Base-by-base conservation (phyloP, 805 yeast species). In the Candida odintsovae region DNA sequence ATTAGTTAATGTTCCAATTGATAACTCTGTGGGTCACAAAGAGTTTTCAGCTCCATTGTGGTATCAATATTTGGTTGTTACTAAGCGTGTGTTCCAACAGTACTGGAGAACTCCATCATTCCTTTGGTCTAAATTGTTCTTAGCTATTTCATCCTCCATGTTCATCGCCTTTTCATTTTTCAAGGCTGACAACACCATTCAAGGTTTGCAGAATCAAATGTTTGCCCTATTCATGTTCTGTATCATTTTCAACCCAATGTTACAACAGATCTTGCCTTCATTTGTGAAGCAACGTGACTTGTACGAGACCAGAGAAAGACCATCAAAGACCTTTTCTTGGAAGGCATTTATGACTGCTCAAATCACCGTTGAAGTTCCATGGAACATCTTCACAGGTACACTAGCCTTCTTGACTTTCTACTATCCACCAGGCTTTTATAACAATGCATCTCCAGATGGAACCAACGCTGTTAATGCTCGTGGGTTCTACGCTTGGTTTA, bases 151-250 rank as follows among this genome's bases (percentile, higher is more conserved):
- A 40, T 66, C 86, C 42, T 69, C 82, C n/a, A 55, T 85, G 26
- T 83, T 84, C 69, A 81, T 82, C 59, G 90, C 90, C 45, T 84
- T 84, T 64, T 75, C 89, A 3, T 83, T 84, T 66, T 87, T 77
- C 71, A 82, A 80, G 50, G 86, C 92, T 21, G 70, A 71, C 49
- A 75, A 71, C 21, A 72, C 88, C 2, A 59, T 76, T 44, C 92
- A 79, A 66, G 83, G 87, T 61, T 62, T 87, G 57, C 96, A 89
- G 65, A 87, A 87, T 65, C 94, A 84, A 68, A 80, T 86, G 89
- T 78, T 85, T 56, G 72, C 90, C 4, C 59, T 83, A 38, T 86
- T 86, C 69, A 83, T 85, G 89, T 75, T 80, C 57, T 61, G 78
- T 38, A 71, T 77, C 56, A 68, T 76, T 42, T 73, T 78, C 65